These are phyloP conservation scores for Primulina tabacum DNA, from an alignment of 257 asterid species.

Conservation along the genomic window DNA sequence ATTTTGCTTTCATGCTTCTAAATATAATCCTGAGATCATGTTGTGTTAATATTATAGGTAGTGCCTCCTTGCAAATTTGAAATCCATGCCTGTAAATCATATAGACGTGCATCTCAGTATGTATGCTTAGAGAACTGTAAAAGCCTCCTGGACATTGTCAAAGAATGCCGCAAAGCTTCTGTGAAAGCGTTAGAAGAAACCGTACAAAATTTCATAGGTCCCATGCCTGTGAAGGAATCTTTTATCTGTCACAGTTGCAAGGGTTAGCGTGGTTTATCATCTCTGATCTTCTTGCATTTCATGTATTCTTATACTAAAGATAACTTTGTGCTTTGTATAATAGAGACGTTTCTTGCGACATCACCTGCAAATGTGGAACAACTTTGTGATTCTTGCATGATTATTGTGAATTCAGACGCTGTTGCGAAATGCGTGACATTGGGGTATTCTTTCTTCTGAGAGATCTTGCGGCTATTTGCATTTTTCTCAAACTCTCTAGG, in stretches of 20 bases:
- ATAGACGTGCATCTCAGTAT: constrained; percentile 93
- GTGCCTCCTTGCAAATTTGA: constrained; percentile 95
- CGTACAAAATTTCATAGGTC: constrained; percentile 73
- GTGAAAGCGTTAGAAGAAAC: constrained; percentile 73
- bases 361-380: constrained; percentile 65
- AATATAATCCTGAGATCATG: constrained; percentile 16
- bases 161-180: constrained; percentile 79
- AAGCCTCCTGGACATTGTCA: constrained; percentile 91
- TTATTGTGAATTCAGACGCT: constrained; percentile 50
- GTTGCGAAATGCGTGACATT: constrained; percentile 48
- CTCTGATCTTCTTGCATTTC: constrained; percentile 19
- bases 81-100: constrained; percentile 89
- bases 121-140: constrained; percentile 93
- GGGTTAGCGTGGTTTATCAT: constrained; percentile 46
- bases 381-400: constrained; percentile 86
- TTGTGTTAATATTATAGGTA: constrained; percentile 43
- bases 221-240: constrained; percentile 72
- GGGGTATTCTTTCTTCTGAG: constrained; percentile 37
- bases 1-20: constrained; percentile 8
- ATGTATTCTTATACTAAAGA: constrained; percentile 19
- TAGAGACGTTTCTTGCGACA: constrained; percentile 83
- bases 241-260: constrained; percentile 67
- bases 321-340: constrained; percentile 25
- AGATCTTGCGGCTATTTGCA: not conserved
- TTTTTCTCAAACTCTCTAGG: constrained; percentile 15